These are phyloP conservation scores for Annona cherimola DNA, from an alignment of 164 flowering plant species.

Conservation along the genomic window DNA sequence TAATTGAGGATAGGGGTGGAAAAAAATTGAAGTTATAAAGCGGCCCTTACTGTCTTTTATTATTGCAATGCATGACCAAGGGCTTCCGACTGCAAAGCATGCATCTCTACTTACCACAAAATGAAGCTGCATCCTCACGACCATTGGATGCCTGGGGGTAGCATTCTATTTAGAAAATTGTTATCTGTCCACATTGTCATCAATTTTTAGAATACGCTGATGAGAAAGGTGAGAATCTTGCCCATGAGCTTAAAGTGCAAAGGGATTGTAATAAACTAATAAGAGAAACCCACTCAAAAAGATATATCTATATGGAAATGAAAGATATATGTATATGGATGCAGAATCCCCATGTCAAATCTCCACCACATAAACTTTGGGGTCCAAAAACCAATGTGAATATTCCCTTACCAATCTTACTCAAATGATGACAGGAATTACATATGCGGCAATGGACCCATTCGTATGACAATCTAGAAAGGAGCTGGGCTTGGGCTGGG, in stretches of 20 bases:
- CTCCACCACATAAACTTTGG: not conserved
- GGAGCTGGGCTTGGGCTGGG: too few relatives aligned
- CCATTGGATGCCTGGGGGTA: not conserved
- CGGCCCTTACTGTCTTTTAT: not conserved
- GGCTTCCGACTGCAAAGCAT: not conserved
- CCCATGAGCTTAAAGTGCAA: not conserved
- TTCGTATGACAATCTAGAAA: too few relatives aligned
- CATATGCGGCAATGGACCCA: too few relatives aligned
- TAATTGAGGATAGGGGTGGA: too few relatives aligned
- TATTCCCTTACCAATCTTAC: not conserved
- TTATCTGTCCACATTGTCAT: not conserved
- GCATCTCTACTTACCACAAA: too few relatives aligned
- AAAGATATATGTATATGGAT: not conserved
- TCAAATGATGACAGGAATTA: too few relatives aligned
- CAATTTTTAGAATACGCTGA: not conserved
- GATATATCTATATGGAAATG: too few relatives aligned
- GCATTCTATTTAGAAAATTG: not conserved
- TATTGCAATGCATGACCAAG: not conserved
- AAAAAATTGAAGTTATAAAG: too few relatives aligned
- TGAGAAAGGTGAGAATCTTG: not conserved
- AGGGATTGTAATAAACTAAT: too few relatives aligned
- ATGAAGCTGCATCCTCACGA: not conserved
- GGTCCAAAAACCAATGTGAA: not conserved
- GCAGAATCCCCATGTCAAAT: not conserved
- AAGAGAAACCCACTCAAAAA: not conserved